A percentile compares a stretch with the other conserved stretches of the same genome.
These are phyloP conservation scores for Aspergillus unguis DNA, from an alignment of 2,329 filamentous ascomycete genomes.

Conservation along the genomic window DNA sequence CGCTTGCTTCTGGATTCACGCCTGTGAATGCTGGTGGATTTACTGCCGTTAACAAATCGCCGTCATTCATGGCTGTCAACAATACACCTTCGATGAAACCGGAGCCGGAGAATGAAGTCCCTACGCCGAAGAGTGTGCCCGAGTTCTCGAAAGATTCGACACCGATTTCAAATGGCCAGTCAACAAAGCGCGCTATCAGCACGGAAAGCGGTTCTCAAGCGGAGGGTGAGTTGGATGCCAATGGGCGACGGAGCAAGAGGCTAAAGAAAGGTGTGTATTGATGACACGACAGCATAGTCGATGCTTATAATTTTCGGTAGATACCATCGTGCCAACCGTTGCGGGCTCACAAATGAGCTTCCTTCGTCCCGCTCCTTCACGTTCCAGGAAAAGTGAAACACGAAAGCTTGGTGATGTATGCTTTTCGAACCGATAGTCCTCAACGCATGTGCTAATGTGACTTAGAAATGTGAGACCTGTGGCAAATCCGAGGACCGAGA, in stretches of 20 bases:
- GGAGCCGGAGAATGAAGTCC: constrained; percentile 55
- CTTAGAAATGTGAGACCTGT: constrained; percentile 79
- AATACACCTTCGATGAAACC: constrained; percentile 44
- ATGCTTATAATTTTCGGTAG: constrained; percentile 21
- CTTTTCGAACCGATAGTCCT: neutral
- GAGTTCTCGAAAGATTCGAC: constrained; percentile 61
- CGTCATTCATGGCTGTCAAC: constrained; percentile 44
- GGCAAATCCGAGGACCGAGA: constrained; percentile 70
- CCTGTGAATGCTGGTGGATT: constrained; percentile 65
- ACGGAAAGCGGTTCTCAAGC: constrained; percentile 48
- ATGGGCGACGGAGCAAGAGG: constrained; percentile 82
- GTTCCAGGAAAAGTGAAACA: constrained; percentile 52
- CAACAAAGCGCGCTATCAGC: constrained; percentile 75
- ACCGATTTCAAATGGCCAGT: constrained; percentile 51
- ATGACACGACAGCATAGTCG: constrained; percentile 10
- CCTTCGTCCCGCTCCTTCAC: constrained; percentile 73
- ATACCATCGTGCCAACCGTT: constrained; percentile 67
- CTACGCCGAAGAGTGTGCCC: constrained; percentile 61
- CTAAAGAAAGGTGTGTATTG: constrained; percentile 70
- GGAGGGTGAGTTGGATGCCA: constrained; percentile 58
- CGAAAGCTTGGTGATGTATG: constrained; percentile 58
- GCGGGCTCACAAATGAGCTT: constrained; percentile 96
- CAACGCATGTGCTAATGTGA: constrained; percentile 25
- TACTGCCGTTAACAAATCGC: constrained; percentile 56
- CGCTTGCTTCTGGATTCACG: constrained; percentile 59